phyloP scores from a whole-genome alignment of 768 basidiomycete genomes.

The Leucocoprinus sp. region DNA sequence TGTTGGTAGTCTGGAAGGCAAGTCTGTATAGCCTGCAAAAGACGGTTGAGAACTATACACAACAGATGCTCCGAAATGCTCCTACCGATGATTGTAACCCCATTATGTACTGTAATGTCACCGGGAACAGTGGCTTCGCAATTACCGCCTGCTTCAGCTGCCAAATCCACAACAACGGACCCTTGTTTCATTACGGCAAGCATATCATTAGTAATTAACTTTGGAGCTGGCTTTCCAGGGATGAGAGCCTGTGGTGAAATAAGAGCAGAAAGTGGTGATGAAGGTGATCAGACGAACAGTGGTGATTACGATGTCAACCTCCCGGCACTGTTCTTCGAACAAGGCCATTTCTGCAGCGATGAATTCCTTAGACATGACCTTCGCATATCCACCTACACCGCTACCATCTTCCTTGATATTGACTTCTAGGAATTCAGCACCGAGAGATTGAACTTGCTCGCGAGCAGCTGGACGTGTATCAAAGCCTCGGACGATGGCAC shows the following conservation, averaged over 20 bases:
- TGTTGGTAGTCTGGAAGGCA: constrained; percentile 82
- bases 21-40: constrained; percentile 65
- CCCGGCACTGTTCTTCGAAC: constrained; percentile 82
- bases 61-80: constrained; percentile 1
- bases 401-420: constrained; percentile 72
- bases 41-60: constrained; percentile 2
- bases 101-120: constrained; percentile 55
- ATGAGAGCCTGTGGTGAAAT: constrained; percentile 53
- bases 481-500: constrained; percentile 84
- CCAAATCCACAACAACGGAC: constrained; percentile 80
- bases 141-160: constrained; percentile 87
- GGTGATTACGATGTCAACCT: constrained; percentile 85
- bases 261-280: not conserved
- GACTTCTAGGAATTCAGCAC: constrained; percentile 87
- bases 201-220: constrained; percentile 79
- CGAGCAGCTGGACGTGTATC: constrained; percentile 80
- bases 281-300: constrained; percentile 39
- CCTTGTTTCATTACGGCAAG: constrained; percentile 89
- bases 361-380: constrained; percentile 87
- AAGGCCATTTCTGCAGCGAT: constrained; percentile 84
- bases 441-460: constrained; percentile 85
- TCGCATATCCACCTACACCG: constrained; percentile 80
- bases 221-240: constrained; percentile 82
- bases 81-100: constrained; percentile 77
- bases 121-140: constrained; percentile 79